Evolutionary conservation across 306 rosid genomes (phyloP).

Genomic region (Prinsepia uniflora): DNA sequence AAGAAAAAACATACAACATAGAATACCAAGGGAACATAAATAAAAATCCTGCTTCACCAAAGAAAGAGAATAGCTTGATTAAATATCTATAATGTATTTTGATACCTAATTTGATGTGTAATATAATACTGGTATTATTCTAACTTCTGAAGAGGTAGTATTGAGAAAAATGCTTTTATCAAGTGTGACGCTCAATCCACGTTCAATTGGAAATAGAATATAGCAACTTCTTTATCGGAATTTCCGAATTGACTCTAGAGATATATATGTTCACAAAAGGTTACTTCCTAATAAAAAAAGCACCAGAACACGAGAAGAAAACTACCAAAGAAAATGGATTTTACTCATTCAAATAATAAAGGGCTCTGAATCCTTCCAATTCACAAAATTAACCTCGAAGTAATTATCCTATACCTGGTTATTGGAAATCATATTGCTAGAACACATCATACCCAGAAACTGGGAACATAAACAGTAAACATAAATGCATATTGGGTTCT

Average conservation of each 20-base stretch:
- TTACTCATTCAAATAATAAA: not conserved
- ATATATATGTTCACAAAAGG: not conserved
- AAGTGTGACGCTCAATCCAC: not conserved
- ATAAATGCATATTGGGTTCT: not conserved
- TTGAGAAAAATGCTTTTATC: not conserved
- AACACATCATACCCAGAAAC: not conserved
- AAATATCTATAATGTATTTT: not conserved
- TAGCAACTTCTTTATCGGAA: not conserved
- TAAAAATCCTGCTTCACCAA: not conserved
- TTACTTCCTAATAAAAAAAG: not conserved
- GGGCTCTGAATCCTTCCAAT: not conserved
- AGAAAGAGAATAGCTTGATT: not conserved
- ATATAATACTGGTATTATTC: not conserved
- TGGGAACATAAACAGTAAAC: not conserved
- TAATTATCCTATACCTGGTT: not conserved
- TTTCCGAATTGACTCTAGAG: not conserved
- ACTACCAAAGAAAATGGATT: not conserved
- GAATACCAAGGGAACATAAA: not conserved
- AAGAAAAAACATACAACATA: slow-evolving; percentile 16
- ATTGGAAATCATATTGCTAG: not conserved
- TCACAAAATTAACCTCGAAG: not conserved
- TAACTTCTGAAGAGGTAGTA: not conserved
- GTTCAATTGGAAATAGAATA: not conserved
- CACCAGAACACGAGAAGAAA: not conserved
- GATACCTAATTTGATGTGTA: not conserved